Base-by-base conservation (phyloP, 2,329 filamentous ascomycete genomes). In the Pseudocercospora vitis region DNA sequence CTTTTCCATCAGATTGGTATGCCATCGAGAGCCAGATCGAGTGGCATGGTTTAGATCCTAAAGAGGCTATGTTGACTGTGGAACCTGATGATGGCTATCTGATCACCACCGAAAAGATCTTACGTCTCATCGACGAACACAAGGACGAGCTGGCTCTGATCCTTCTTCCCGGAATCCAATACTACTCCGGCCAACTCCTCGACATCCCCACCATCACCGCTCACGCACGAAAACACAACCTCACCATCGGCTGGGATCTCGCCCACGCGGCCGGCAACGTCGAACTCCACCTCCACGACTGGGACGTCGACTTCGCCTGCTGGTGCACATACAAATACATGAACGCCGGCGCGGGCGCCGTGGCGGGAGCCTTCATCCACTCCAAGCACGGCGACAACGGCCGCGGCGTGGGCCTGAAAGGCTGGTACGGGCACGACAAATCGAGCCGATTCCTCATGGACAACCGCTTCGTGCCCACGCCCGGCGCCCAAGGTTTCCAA, bases 301-400 rank as follows among this genome's bases (percentile, higher is more conserved):
- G 91, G 91, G 81, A 88, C 62, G 89, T 95, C 23, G 91, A 96
- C 70, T 95, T 95, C 65, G 91, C 91, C 9, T 88, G 83, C 55
- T 96, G 91, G 91, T 96, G 91, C 72, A 91, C 86, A 12, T 96
- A 96, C 79, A 96, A 96, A 75, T 96, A 96, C 74, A 81, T 95
- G 70, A 95, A 95, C 68, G 84, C 85, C n/a, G 91, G 91, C 0
- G 89, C 91, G 0, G 91, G 91, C 3, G 80, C 85, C 9, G 95
- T 95, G 59, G 89, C 83, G 1, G 89, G 87, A 0, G 76, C 87
- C 0, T 96, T 91, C 62, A 86, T 96, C 4, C 89, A 95, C 69
- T 83, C 88, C 65, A 78, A 76, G 32, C 87, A 95, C 67, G 84
- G 86, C 35, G 71, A 69, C 23, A 83, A 87, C 14, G 63, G 66